Conservation (phyloP, 1,284 basidiomycete genomes). For the Phlebopus sp. region DNA sequence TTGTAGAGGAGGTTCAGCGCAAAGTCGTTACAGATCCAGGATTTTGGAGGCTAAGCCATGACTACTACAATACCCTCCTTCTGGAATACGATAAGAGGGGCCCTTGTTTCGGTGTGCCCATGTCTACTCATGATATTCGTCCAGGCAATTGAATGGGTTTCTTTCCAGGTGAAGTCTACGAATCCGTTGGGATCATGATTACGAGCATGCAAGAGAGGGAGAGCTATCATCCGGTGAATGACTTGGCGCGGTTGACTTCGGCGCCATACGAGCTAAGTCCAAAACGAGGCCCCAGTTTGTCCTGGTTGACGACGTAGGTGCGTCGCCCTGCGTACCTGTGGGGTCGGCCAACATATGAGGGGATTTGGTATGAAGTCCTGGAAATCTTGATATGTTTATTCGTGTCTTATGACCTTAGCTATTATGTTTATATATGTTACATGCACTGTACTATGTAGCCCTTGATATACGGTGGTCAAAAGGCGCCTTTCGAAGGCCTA, state of each 20-base stretch:
- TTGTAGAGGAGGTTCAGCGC: conserved; percentile 19
- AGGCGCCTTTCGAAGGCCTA: no score
- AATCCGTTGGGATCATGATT: conserved; percentile 24
- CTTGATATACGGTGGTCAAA: no score
- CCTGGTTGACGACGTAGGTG: no score
- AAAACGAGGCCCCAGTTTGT: not conserved
- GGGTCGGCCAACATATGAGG: no score
- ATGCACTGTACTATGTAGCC: no score
- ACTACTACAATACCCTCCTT: conserved; percentile 20
- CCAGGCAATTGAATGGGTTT: not conserved
- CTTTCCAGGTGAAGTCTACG: conserved; percentile 23
- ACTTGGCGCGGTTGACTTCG: conserved; percentile 4
- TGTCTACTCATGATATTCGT: not conserved
- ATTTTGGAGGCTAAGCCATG: conserved; percentile 16
- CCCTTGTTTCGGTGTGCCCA: conserved; percentile 14
- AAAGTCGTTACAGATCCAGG: conserved; percentile 10
- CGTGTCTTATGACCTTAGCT: no score
- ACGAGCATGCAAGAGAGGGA: conserved; percentile 17
- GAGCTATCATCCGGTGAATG: conserved; percentile 12
- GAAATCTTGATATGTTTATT: no score
- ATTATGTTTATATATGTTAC: no score
- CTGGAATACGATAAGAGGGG: conserved; percentile 17
- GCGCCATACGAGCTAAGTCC: conserved; percentile 8
- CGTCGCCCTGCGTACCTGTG: no score
- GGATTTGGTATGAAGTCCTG: no score